Percentiles rank a stretch among this genome's conserved stretches.
Conservation (phyloP, 805 yeast genomes). For the Metschnikowia similis region DNA sequence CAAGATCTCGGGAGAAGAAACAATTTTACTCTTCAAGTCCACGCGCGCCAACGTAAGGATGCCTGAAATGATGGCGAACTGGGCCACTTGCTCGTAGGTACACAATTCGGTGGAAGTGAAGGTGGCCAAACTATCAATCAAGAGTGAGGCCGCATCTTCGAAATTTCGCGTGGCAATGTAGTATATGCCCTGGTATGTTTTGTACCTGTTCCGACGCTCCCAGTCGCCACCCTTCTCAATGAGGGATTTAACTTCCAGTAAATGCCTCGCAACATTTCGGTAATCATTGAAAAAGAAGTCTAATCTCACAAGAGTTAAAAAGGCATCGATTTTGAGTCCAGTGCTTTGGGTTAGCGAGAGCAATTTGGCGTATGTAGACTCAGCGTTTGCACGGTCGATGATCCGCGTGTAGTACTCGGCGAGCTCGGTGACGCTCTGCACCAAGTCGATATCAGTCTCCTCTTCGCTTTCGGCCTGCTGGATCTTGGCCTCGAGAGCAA, state of each 20-base stretch:
- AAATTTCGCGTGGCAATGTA: conserved; percentile 82
- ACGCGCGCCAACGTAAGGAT: conserved; percentile 76
- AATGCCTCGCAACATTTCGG: conserved; percentile 59
- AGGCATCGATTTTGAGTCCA: conserved; percentile 85
- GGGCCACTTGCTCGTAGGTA: conserved; percentile 84
- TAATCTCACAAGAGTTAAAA: conserved; percentile 74
- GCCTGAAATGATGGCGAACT: conserved; percentile 85
- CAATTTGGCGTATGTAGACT: conserved; percentile 63
- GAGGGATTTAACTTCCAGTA: conserved; percentile 66
- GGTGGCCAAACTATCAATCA: conserved; percentile 90
- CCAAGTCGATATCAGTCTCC: conserved; percentile 82
- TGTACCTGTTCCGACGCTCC: conserved; percentile 95
- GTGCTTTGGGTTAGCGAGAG: conserved; percentile 76
- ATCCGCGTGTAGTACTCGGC: conserved; percentile 86
- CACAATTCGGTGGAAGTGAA: conserved; percentile 91
- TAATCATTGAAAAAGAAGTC: conserved; percentile 89
- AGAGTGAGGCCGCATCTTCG: conserved; percentile 73
- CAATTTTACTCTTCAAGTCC: conserved; percentile 75
- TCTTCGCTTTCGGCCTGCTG: conserved; percentile 58
- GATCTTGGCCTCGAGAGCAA: conserved; percentile 50
- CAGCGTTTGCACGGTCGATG: conserved; percentile 75
- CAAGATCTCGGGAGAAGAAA: conserved; percentile 91
- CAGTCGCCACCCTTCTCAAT: conserved; percentile 98
- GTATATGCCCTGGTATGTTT: conserved; percentile 86
- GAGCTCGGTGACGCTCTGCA: conserved; percentile 69